Evolutionary conservation across 2,329 filamentous ascomycete genomes (phyloP).

Genomic region (Penicillium sclerotigenum): DNA sequence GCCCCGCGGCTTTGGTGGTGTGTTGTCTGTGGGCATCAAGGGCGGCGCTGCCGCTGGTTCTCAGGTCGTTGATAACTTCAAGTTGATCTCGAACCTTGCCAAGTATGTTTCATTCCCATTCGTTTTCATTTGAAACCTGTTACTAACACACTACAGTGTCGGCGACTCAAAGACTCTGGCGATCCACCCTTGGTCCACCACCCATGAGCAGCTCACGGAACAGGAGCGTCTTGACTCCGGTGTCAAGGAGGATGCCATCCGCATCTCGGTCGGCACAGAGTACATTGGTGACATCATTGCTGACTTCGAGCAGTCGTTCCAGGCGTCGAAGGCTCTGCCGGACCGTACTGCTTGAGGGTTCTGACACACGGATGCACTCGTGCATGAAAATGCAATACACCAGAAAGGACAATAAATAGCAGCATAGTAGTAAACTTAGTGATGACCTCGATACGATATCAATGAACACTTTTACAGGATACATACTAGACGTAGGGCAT

Average conservation of each 20-base stretch:
- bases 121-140: too few species aligned
- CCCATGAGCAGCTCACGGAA: slow-evolving; percentile 84
- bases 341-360: slow-evolving; percentile 14
- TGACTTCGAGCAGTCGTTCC: slow-evolving; percentile 90
- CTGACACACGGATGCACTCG: slow-evolving; percentile 44
- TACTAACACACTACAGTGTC: slow-evolving; percentile 50
- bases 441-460: not conserved
- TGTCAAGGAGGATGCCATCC: slow-evolving; percentile 84
- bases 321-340: slow-evolving; percentile 49
- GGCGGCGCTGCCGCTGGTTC: slow-evolving; percentile 79
- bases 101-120: slow-evolving; percentile 53
- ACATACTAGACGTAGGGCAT: not conserved
- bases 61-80: slow-evolving; percentile 89
- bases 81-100: slow-evolving; percentile 90
- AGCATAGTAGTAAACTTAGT: not conserved
- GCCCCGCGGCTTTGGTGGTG: slow-evolving; percentile 78
- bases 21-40: slow-evolving; percentile 90
- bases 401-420: not conserved
- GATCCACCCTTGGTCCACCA: slow-evolving; percentile 93
- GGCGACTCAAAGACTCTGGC: slow-evolving; percentile 93
- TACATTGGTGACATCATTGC: slow-evolving; percentile 97
- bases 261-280: slow-evolving; percentile 92
- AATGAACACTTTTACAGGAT: not conserved
- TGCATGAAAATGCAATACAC: not conserved
- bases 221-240: slow-evolving; percentile 78